phyloP scores from a whole-genome alignment of 2,329 filamentous ascomycete genomes.

The Diaporthe caulivora region DNA sequence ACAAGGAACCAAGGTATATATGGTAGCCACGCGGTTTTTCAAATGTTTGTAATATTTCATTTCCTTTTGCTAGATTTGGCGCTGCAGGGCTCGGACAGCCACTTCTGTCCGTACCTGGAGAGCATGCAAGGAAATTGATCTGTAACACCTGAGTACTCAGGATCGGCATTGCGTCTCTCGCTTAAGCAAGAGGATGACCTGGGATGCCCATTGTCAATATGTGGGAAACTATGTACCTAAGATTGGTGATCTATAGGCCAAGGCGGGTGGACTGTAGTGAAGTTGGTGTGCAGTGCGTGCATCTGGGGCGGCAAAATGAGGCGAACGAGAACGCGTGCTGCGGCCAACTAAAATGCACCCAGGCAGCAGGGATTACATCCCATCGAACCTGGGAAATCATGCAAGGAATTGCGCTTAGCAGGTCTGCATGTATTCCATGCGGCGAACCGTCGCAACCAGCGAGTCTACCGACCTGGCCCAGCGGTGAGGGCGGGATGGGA shows the following conservation, averaged over 20 bases:
- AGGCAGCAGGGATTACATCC: conserved; percentile 25
- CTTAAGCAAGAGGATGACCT: conserved; percentile 7
- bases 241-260: conserved; percentile 16
- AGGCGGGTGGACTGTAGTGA: conserved; percentile 20
- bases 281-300: conserved; percentile 16
- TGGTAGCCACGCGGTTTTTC: background rate
- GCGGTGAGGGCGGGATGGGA: conserved; percentile 25
- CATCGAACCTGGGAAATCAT: conserved; percentile 17
- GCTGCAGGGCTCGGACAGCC: background rate
- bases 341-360: conserved; percentile 32
- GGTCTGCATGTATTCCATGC: conserved; percentile 14
- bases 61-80: background rate
- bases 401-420: conserved; percentile 27
- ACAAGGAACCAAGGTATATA: background rate
- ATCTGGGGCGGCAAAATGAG: conserved; percentile 31
- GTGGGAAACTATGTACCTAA: conserved; percentile 16
- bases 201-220: conserved; percentile 5
- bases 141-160: conserved; percentile 14
- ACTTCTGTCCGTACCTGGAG: conserved; percentile 1
- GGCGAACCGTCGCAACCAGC: conserved; percentile 26
- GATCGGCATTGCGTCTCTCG: conserved; percentile 14
- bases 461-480: conserved; percentile 14
- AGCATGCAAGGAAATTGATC: conserved; percentile 12
- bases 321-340: conserved; percentile 24
- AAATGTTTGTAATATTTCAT: background rate